Evolutionary conservation across 2,329 filamentous ascomycete species (phyloP).

Genomic region (Talaromyces verruculosus): DNA sequence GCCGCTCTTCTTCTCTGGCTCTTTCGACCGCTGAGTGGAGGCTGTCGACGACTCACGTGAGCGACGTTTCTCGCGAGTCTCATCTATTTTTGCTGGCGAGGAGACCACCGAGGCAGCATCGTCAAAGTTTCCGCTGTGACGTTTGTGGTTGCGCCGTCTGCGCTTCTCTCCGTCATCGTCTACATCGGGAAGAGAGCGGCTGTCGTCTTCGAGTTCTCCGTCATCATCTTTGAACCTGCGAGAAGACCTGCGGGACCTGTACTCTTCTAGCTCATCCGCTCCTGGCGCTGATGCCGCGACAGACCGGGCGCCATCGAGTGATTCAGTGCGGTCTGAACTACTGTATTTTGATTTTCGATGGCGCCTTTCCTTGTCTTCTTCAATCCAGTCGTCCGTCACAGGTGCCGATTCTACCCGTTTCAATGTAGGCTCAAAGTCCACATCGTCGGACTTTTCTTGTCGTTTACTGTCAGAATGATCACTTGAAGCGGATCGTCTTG

Average conservation of each 20-base stretch:
- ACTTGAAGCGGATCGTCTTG: background rate
- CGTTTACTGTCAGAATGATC: conserved; percentile 5
- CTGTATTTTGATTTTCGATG: conserved; percentile 14
- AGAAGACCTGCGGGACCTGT: conserved; percentile 28
- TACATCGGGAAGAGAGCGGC: conserved; percentile 26
- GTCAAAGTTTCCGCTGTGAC: conserved; percentile 34
- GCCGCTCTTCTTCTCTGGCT: conserved; percentile 34
- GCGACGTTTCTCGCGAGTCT: conserved; percentile 33
- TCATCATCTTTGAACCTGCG: conserved; percentile 21
- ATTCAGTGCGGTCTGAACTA: conserved; percentile 13
- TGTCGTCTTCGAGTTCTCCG: conserved; percentile 24
- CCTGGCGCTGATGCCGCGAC: conserved; percentile 20
- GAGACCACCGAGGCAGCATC: conserved; percentile 39
- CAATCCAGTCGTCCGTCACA: conserved; percentile 10
- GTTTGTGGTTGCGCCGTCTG: conserved; percentile 30
- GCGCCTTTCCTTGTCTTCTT: conserved; percentile 17
- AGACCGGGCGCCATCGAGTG: conserved; percentile 14
- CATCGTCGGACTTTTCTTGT: background rate
- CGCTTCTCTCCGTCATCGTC: conserved; percentile 28
- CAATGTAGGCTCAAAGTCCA: background rate
- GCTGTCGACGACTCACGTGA: conserved; percentile 28
- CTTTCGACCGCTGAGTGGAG: conserved; percentile 28
- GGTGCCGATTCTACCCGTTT: conserved; percentile 9
- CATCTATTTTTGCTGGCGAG: conserved; percentile 34
- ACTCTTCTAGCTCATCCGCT: conserved; percentile 21